Evolutionary conservation across 305 asterid species (phyloP), one percentile per base, ranked within the genome.

Genomic region (Rubia peregrina): DNA sequence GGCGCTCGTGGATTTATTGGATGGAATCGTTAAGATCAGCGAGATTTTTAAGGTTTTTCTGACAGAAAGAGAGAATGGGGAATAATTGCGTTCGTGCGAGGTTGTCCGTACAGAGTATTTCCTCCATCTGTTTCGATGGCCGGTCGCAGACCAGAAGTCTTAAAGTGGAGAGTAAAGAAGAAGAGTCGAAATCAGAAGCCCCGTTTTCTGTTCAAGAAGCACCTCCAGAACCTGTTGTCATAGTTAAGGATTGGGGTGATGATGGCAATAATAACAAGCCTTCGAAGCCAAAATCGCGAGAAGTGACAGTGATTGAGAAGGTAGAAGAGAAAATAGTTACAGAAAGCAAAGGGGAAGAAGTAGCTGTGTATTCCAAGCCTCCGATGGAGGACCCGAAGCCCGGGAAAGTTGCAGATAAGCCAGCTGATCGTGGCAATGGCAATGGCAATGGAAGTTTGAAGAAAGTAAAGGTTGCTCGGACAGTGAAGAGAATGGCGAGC

Each of bases 401-500:
- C 13, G 33, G 55, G 16, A 48, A 48, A 48, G 19, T 48, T 51
- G 59, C 59, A 51, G 59, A 5, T 44, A 44, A 44, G 13, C 49
- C 49, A 3, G 49, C 49, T 44, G 49, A 33, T 33, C 38, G n/a
- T n/a, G n/a, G n/a, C n/a, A n/a, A 33, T 33, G 38, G 38, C 38
- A 33, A 33, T 3, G 38, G 38, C 5, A 33, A 33, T 21, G 78
- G 79, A 74, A 43, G 77, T 30, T 33, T 4, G 22, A 69, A 73
- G 1, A 80, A 69, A 43, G 36, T 76, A 12, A 79, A 64, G 72
- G 77, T 74, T 64, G 79, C 90, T 6, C 82, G 71, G 30, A 83
- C 81, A 73, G 86, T 86, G 8, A 81, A 81, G 81, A 84, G 89
- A 61, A 76, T 76, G 84, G 79, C 78, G 73, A 87, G 90, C 78